A percentile compares a stretch with the other conserved stretches of the same genome.
Conservation (phyloP, 2,329 filamentous ascomycete species). For the Talaromyces sp. region DNA sequence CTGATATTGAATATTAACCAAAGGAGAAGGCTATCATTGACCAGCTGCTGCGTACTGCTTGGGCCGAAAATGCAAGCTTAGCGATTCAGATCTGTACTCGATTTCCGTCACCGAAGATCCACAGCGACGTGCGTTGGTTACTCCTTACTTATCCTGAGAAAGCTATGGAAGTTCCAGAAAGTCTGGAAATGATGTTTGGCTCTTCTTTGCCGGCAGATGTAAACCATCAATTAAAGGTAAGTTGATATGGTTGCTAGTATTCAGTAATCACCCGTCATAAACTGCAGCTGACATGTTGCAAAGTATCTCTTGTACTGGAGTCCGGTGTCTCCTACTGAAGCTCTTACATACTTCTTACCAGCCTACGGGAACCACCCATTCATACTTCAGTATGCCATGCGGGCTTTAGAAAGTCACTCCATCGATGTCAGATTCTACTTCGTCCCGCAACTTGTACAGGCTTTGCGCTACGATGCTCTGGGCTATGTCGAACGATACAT, state of each 20-base stretch:
- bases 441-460: slow-evolving; percentile 96
- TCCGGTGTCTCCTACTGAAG: slow-evolving; percentile 86
- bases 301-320: slow-evolving; percentile 94
- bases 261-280: background rate
- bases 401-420: slow-evolving; percentile 86
- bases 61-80: slow-evolving; percentile 78
- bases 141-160: slow-evolving; percentile 80
- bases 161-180: slow-evolving; percentile 75
- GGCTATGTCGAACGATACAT: slow-evolving; percentile 97
- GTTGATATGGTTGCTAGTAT: slow-evolving; percentile 39
- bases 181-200: slow-evolving; percentile 77
- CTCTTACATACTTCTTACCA: slow-evolving; percentile 89
- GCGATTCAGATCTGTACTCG: slow-evolving; percentile 80
- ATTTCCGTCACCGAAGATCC: slow-evolving; percentile 71
- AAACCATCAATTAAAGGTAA: slow-evolving; percentile 81
- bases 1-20: background rate
- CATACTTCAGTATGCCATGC: slow-evolving; percentile 94
- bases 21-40: slow-evolving; percentile 50
- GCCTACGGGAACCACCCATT: slow-evolving; percentile 88
- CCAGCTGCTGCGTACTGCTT: slow-evolving; percentile 74
- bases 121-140: slow-evolving; percentile 72
- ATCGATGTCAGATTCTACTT: slow-evolving; percentile 99
- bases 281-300: slow-evolving; percentile 28
- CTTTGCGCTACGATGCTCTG: slow-evolving; percentile 83
- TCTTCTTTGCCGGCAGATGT: slow-evolving; percentile 73